A percentile compares a stretch with the other conserved stretches of the same genome.
These are phyloP conservation scores for Trichoderma oligosporum DNA, from an alignment of 2,329 filamentous ascomycete species.

Conservation along the genomic window DNA sequence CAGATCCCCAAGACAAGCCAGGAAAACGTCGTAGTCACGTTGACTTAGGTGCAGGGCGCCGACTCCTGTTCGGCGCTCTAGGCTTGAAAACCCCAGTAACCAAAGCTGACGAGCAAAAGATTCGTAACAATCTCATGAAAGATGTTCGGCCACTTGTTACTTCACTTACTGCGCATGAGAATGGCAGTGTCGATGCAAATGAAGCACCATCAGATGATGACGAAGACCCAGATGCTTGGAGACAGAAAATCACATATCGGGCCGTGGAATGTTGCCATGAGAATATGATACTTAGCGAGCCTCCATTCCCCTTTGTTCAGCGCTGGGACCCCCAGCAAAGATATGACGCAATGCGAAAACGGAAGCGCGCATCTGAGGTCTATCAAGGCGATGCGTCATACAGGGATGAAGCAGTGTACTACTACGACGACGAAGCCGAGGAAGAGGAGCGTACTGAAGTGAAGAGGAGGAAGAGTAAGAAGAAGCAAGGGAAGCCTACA, in stretches of 20 bases:
- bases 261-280: constrained; percentile 83
- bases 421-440: constrained; percentile 37
- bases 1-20: constrained; percentile 8
- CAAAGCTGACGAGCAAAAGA: constrained; percentile 62
- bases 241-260: constrained; percentile 65
- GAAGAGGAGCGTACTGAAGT: constrained; percentile 18
- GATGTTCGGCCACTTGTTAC: constrained; percentile 44
- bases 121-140: constrained; percentile 58
- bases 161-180: constrained; percentile 30
- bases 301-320: constrained; percentile 86
- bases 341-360: constrained; percentile 41
- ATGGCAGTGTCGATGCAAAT: background rate
- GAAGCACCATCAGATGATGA: constrained; percentile 21
- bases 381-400: constrained; percentile 31
- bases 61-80: constrained; percentile 68
- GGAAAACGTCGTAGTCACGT: constrained; percentile 24
- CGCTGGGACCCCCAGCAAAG: constrained; percentile 78
- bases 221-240: constrained; percentile 63
- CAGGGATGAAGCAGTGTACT: constrained; percentile 29
- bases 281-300: constrained; percentile 63
- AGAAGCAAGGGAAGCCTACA: constrained; percentile 38
- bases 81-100: constrained; percentile 66
- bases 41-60: constrained; percentile 57
- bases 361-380: constrained; percentile 45
- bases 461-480: constrained; percentile 34